phyloP scores from a whole-genome alignment of 495 filamentous ascomycete species.

The Podospora conica region DNA sequence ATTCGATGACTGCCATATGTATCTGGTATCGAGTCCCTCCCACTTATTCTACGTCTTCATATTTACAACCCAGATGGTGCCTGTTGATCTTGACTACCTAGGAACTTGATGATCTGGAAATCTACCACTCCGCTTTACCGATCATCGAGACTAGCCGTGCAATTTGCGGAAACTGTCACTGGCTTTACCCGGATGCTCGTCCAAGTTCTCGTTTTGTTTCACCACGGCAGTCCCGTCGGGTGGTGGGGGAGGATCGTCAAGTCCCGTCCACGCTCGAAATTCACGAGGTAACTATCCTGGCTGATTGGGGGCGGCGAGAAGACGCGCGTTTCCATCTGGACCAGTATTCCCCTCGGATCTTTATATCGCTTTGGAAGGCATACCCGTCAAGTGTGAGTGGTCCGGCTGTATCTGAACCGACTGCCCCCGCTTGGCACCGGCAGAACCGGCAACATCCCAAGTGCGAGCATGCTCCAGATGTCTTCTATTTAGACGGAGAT shows the following conservation, averaged over 20 bases:
- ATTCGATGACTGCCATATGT: background rate
- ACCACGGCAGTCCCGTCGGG: background rate
- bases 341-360: background rate
- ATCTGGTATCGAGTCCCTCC: background rate
- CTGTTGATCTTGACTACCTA: background rate
- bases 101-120: background rate
- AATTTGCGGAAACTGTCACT: background rate
- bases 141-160: background rate
- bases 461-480: background rate
- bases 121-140: background rate
- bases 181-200: background rate
- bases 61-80: background rate
- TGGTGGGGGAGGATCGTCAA: background rate
- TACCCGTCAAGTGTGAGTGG: background rate
- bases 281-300: background rate
- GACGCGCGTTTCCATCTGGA: background rate
- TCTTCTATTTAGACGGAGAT: background rate
- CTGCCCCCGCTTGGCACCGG: background rate
- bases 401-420: background rate
- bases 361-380: background rate
- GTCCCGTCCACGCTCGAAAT: background rate
- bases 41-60: background rate
- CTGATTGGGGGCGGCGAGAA: background rate
- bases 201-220: background rate
- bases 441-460: background rate